Conservation (phyloP, 768 basidiomycete species). For the Cantharellus cinnabarinus region DNA sequence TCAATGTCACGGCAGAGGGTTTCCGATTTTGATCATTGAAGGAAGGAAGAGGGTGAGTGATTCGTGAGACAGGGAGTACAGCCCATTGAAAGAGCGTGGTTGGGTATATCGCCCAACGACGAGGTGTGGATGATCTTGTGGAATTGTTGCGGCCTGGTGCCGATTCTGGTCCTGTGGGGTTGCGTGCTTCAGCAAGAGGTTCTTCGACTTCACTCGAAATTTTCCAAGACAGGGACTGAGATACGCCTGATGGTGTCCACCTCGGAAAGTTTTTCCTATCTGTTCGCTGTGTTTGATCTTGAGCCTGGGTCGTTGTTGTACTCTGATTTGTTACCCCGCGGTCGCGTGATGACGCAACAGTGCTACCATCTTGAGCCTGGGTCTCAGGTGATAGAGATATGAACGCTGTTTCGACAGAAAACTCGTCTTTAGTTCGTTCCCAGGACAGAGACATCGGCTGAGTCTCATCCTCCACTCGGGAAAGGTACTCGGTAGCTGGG, state of each 20-base stretch:
- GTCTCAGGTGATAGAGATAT: too few relatives aligned
- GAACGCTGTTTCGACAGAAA: conserved; percentile 21
- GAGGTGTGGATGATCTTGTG: conserved; percentile 5
- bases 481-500: too few relatives aligned
- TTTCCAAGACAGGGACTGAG: background rate
- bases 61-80: conserved; percentile 31
- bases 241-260: conserved; percentile 6
- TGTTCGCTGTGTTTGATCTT: too few relatives aligned
- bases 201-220: conserved; percentile 1
- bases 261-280: conserved; percentile 9
- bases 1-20: too few relatives aligned
- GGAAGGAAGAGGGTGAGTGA: conserved; percentile 21
- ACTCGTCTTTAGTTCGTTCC: conserved; percentile 32
- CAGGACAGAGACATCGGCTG: too few relatives aligned
- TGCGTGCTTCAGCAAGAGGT: background rate
- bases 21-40: conserved; percentile 9
- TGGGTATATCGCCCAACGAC: conserved; percentile 47
- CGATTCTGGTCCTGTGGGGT: conserved; percentile 1
- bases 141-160: background rate
- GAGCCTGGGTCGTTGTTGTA: too few relatives aligned
- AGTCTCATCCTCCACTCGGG: too few relatives aligned
- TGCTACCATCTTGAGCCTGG: too few relatives aligned
- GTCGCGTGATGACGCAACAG: too few relatives aligned
- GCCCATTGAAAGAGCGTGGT: conserved; percentile 35
- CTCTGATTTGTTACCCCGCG: too few relatives aligned